Evolutionary conservation across 345 rosid species (phyloP).

Genomic region (Eucalyptus globulus): DNA sequence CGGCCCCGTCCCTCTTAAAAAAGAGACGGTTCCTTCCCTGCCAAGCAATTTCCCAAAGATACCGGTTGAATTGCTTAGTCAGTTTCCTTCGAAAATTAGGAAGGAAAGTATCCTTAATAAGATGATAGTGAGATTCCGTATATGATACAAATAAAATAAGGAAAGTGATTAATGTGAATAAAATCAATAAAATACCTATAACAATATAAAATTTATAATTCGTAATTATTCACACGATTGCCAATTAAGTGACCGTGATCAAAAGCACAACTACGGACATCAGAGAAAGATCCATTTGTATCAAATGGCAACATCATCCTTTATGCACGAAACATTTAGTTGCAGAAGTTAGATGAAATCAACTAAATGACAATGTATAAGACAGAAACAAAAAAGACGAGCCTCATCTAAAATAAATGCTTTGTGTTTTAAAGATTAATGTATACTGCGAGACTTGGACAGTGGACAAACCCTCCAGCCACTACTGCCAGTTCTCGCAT

Average conservation of each 20-base stretch:
- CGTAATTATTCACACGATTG: fast-evolving
- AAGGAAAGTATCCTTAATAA: neutral
- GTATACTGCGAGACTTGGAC: neutral
- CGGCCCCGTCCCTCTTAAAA: neutral
- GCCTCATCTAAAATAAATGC: neutral
- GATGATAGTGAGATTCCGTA: neutral
- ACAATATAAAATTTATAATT: neutral
- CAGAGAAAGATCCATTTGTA: neutral
- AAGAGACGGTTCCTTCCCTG: neutral
- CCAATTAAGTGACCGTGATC: neutral
- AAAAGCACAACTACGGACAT: neutral
- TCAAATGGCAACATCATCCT: neutral
- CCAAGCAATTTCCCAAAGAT: neutral
- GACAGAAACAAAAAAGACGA: neutral
- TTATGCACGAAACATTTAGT: neutral
- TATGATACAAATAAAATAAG: neutral
- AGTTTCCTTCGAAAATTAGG: neutral
- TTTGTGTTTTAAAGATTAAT: neutral
- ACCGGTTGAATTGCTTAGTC: neutral
- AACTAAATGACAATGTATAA: neutral
- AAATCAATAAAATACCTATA: neutral
- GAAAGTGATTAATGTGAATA: neutral
- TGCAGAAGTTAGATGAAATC: neutral
- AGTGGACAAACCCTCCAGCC: neutral
- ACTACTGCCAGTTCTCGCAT: neutral